A percentile compares a stretch with the other conserved stretches of the same genome.
Conservation (phyloP, 2,329 filamentous ascomycete species). For the Cladobotryum protrusum region DNA sequence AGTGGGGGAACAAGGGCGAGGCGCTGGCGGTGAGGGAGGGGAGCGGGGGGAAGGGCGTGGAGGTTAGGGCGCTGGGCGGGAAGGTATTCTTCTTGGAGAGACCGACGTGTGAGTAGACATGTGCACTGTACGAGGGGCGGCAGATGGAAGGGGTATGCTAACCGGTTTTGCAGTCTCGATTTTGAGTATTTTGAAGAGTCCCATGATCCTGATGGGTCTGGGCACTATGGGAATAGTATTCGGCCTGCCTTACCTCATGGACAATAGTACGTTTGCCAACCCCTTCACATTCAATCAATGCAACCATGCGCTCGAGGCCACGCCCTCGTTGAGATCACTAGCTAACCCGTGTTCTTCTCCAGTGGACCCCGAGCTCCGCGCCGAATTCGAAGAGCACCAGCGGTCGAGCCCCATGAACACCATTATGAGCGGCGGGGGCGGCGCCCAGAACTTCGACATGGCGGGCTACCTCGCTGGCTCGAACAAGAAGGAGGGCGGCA, state of each 20-base stretch:
- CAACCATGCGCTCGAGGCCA: not conserved
- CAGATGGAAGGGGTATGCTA: not conserved
- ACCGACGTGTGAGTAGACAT: conserved; percentile 58
- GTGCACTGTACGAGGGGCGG: not conserved
- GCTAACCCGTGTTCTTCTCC: conserved; percentile 14
- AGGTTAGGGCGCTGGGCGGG: conserved; percentile 52
- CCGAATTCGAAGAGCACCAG: conserved; percentile 87
- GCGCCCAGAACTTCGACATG: conserved; percentile 50
- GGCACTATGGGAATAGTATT: conserved; percentile 78
- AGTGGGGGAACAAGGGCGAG: conserved; percentile 83
- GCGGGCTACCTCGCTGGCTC: conserved; percentile 57
- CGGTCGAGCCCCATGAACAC: conserved; percentile 64
- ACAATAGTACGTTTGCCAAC: conserved; percentile 77
- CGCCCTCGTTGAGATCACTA: not conserved
- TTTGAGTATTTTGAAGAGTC: conserved; percentile 80
- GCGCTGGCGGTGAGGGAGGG: conserved; percentile 37
- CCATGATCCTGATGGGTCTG: conserved; percentile 91
- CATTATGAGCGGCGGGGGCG: conserved; percentile 38
- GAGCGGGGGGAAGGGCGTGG: conserved; percentile 41
- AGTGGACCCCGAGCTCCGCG: conserved; percentile 97
- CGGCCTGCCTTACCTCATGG: conserved; percentile 90
- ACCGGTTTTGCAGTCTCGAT: conserved; percentile 55
- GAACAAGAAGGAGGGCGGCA: conserved; percentile 33
- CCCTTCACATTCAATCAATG: not conserved
- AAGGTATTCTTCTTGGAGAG: conserved; percentile 77